A percentile compares a stretch with the other conserved stretches of the same genome.
Evolutionary conservation across 768 basidiomycete genomes (phyloP).

Genomic region (Mycena epipterygia): DNA sequence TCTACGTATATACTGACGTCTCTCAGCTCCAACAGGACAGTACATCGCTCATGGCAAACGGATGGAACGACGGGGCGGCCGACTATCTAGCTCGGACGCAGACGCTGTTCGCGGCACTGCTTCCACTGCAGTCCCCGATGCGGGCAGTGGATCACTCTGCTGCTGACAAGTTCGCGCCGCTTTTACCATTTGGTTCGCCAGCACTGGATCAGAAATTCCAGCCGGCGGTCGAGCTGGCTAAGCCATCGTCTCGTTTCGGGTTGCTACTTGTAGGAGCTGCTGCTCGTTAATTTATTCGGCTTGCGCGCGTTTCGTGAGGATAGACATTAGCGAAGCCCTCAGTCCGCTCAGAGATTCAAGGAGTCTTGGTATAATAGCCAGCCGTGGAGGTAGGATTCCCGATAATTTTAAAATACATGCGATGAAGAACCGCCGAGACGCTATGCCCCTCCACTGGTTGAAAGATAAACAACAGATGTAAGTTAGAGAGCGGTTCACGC

Average conservation of each 20-base stretch:
- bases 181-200: conserved; percentile 69
- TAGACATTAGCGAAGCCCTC: too few species aligned
- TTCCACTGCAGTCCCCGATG: conserved; percentile 54
- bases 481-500: conserved; percentile 55
- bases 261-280: conserved; percentile 70
- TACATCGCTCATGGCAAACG: conserved; percentile 33
- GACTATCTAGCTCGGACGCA: conserved; percentile 71
- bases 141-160: conserved; percentile 36
- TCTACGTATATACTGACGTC: neutral
- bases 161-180: conserved; percentile 54
- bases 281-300: conserved; percentile 33
- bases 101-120: conserved; percentile 70
- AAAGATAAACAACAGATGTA: conserved; percentile 39
- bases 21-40: conserved; percentile 12
- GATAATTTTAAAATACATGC: conserved; percentile 38
- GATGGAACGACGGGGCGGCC: conserved; percentile 45
- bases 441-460: conserved; percentile 82
- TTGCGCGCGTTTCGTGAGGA: neutral
- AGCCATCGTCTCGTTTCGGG: conserved; percentile 82
- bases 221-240: conserved; percentile 73
- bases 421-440: conserved; percentile 37
- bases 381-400: conserved; percentile 11
- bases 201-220: conserved; percentile 66
- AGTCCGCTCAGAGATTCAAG: too few species aligned
- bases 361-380: conserved; percentile 10